These are phyloP conservation scores for Delonix regia DNA, from an alignment of 306 rosid genomes.

Conservation along the genomic window DNA sequence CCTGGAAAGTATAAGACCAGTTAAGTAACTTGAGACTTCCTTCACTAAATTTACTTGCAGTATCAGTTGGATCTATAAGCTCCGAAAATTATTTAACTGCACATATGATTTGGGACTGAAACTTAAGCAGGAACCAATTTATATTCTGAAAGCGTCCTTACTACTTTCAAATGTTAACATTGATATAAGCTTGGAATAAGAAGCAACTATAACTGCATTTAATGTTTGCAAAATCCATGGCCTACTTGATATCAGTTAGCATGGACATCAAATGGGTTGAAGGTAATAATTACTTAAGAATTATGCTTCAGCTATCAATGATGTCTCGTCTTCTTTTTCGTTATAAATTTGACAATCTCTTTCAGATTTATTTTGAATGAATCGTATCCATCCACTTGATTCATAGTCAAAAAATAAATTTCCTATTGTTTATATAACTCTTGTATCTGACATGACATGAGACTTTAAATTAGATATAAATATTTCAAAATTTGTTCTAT, in stretches of 20 bases:
- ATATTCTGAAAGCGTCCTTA: neutral
- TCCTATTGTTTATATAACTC: neutral
- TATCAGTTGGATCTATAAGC: neutral
- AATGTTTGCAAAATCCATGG: neutral
- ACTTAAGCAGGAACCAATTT: neutral
- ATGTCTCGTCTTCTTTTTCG: neutral
- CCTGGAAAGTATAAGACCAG: constrained; percentile 21
- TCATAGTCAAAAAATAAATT: neutral
- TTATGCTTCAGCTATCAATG: neutral
- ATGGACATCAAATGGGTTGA: neutral
- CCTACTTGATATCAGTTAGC: neutral
- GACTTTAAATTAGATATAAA: neutral
- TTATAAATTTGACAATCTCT: neutral
- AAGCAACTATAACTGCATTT: neutral
- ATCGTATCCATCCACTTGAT: neutral
- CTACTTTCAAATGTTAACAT: neutral
- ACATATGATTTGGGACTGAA: neutral
- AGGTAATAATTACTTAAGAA: neutral
- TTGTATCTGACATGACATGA: neutral
- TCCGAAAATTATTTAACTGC: neutral
- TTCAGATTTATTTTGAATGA: neutral
- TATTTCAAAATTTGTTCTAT: neutral
- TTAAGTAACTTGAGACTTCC: neutral
- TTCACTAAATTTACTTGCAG: neutral
- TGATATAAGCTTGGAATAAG: neutral